Evolutionary conservation across 2,329 filamentous ascomycete genomes (phyloP).

Genomic region (Plectosphaerella sp.): DNA sequence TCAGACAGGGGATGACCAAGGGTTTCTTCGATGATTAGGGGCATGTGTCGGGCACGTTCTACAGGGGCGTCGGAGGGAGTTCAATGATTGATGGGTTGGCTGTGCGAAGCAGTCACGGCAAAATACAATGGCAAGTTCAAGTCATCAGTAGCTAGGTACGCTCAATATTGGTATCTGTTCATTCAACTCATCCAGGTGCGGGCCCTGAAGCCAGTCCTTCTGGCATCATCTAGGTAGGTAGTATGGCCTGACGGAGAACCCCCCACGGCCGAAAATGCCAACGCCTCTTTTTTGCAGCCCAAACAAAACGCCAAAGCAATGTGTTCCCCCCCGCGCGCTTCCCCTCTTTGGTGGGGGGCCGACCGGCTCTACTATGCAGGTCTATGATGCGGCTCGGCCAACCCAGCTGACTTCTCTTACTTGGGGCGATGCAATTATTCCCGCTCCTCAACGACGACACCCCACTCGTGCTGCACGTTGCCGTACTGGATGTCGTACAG

Average conservation of each 20-base stretch:
- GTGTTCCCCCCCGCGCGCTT: background rate
- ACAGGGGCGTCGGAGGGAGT: no score
- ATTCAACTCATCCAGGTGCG: no score
- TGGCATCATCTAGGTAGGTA: no score
- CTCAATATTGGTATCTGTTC: no score
- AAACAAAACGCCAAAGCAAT: conserved; percentile 2
- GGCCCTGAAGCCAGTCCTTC: no score
- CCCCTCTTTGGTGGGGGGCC: background rate
- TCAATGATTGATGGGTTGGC: no score
- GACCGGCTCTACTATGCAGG: background rate
- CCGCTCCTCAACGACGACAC: conserved; percentile 61
- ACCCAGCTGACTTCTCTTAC: background rate
- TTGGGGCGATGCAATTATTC: conserved; percentile 19
- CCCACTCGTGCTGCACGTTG: conserved; percentile 63
- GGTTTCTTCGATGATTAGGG: no score
- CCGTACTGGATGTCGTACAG: conserved; percentile 74
- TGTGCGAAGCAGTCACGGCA: no score
- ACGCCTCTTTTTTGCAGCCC: background rate
- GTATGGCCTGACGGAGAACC: no score
- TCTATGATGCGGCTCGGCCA: background rate
- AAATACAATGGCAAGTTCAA: no score
- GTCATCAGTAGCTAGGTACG: no score
- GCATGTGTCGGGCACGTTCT: no score
- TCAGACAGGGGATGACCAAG: background rate
- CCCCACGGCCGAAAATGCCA: background rate